Evolutionary conservation across 495 filamentous ascomycete species (phyloP), one percentile per base, ranked within the genome.

Genomic region (Lindgomyces ingoldianus): DNA sequence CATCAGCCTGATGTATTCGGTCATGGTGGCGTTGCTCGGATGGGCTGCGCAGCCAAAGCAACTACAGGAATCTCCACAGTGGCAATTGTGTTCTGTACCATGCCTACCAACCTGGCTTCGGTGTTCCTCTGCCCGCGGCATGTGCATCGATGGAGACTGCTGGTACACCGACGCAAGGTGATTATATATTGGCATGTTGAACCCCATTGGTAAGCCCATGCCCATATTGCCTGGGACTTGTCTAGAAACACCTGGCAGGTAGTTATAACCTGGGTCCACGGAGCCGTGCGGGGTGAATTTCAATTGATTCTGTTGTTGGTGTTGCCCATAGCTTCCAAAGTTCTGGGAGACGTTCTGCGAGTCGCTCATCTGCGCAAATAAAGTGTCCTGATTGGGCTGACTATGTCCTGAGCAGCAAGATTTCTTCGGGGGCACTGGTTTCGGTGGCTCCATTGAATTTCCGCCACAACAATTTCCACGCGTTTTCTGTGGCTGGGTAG

Each of bases 11-110:
- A 74, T 58, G 42, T 73, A 74, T 26, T 69, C 48, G 4, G 57
- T 67, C 52, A 69, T 74, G 11, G 72, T 71, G 2, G 58, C 58
- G 41, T 74, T 74, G 39, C 66, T 55, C 6, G 72, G 72, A 47
- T 74, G 72, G 9, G 65, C 63, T 4, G 68, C 66, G 51, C 72
- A 74, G 8, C 68, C 72, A 42, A 74, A 64, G 48, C 72, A 74
- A 12, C 36, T 61, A 45, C 72, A 74, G 11, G 19, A 29, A 26
- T 72, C 68, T 2, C 72, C 72, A 50, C 72, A 74, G 41, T 68
- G 56, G 41, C 72, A 74, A 39, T 70, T 68, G 54, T 71, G 71
- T 22, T 63, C 52, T 14, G 60, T 53, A 29, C 21, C 19, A 26
- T 50, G 36, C 4, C 24, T 39, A 4, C 25, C 50, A 25, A 22